Percentiles rank a stretch among this genome's conserved stretches.
phyloP scores from a whole-genome alignment of 2,329 filamentous ascomycete genomes.

The Aspergillus fumigatus region DNA sequence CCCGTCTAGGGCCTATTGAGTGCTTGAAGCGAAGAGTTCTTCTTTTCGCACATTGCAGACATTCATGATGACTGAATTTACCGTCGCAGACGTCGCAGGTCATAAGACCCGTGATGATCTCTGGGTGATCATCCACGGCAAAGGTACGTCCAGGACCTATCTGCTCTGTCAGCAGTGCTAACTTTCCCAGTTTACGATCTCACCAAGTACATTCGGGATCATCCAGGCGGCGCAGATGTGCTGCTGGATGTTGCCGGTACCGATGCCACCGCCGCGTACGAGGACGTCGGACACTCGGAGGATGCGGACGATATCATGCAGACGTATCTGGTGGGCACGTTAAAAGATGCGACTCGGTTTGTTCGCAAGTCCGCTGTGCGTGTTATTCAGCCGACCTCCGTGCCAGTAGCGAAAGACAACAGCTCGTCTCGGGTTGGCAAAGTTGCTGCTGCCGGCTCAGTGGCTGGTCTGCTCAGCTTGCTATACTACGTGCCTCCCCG shows the following conservation, averaged over 20 bases:
- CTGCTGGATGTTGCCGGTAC: conserved; percentile 38
- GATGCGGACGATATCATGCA: conserved; percentile 42
- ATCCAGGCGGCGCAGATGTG: conserved; percentile 46
- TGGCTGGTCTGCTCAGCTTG: background rate
- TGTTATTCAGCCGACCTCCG: conserved; percentile 11
- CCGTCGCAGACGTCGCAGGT: conserved; percentile 37
- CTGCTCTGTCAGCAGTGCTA: background rate
- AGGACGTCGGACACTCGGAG: conserved; percentile 44
- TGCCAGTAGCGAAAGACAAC: background rate
- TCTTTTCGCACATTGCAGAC: no score
- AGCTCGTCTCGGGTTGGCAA: background rate
- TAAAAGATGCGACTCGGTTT: conserved; percentile 24
- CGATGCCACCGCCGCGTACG: conserved; percentile 41
- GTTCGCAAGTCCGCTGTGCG: conserved; percentile 14
- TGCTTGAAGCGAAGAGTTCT: background rate
- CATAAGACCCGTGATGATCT: conserved; percentile 48
- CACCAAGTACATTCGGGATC: conserved; percentile 54
- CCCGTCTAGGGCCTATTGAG: background rate
- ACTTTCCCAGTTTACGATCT: conserved; percentile 52
- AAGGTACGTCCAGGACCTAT: conserved; percentile 38
- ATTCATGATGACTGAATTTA: conserved; percentile 16
- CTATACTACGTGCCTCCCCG: background rate
- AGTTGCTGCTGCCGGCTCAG: conserved; percentile 1
- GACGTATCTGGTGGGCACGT: conserved; percentile 30
- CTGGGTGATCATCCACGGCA: conserved; percentile 55